phyloP scores from a whole-genome alignment of 202 grass and related monocot genomes.

The Schoenoplectus tabernaemontani region DNA sequence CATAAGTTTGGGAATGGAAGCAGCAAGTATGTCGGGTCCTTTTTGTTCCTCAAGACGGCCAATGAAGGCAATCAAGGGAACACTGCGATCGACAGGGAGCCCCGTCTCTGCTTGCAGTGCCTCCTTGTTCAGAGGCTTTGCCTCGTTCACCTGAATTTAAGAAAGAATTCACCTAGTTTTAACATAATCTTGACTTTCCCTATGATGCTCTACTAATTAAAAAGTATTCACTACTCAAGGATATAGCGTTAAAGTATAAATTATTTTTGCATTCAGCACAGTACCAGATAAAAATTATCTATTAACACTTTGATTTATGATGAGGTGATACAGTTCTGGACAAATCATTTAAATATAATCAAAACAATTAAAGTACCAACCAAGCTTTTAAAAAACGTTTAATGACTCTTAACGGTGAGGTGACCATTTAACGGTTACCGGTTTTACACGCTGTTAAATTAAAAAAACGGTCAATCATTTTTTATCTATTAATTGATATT shows the following conservation, averaged over 20 bases:
- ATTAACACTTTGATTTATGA: background rate
- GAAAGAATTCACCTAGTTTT: conserved; percentile 8
- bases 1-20: conserved; percentile 60
- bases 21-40: conserved; percentile 74
- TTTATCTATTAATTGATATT: no score
- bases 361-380: background rate
- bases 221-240: background rate
- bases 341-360: background rate
- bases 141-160: conserved; percentile 48
- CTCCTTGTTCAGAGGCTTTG: conserved; percentile 80
- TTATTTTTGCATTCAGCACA: background rate
- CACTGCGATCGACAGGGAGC: conserved; percentile 47
- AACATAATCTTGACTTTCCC: background rate
- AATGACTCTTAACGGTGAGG: no score
- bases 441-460: no score
- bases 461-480: no score
- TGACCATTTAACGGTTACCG: no score
- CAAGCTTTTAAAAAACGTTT: no score
- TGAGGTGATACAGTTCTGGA: background rate
- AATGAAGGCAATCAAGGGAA: conserved; percentile 66
- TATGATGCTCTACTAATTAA: background rate
- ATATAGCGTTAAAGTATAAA: background rate
- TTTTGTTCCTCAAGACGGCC: conserved; percentile 90
- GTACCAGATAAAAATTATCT: background rate
- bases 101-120: conserved; percentile 75